Base-by-base conservation (phyloP, 257 asterid genomes). In the Fraxinus quadrangulata region DNA sequence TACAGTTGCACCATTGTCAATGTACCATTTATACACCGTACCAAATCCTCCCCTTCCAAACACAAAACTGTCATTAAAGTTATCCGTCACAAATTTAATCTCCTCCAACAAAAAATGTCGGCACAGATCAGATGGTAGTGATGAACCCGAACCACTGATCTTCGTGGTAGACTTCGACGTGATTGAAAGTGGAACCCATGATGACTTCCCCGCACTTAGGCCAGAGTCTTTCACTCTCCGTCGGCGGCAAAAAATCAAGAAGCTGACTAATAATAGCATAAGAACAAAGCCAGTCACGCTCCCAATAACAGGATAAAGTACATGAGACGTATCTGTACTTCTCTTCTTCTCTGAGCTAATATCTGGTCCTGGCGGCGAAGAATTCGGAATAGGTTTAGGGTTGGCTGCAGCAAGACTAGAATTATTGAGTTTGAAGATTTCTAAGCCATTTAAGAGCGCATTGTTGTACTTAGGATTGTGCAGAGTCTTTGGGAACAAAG, bases 41-140 rank as follows among this genome's bases (percentile, higher is more conserved):
- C 94, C 92, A 13, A 91, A 91, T 1, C 97, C 94, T 34, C 93
- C 94, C 5, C 10, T 63, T 0, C 97, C 94, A 13, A 89, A 75
- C 23, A 91, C 75, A 36, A 74, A 82, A 21, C 17, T 79, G 26
- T 81, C 74, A 4, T 87, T 73, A 66, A 91, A 91, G 75, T 86
- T 79, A 36, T 70, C 71, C 5, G 93, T 89, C 5, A 90, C 90
- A 0, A 83, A 6, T 78, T 67, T 80, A 30, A 89, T 82, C 80
- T 91, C 96, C 8, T 86, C 87, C 2, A 91, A 77, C 5, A 78
- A 77, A 63, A 91, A 88, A 16, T 72, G 84, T 10, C 87, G 65
- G 72, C 94, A 80, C 5, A 80, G 73, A 63, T 72, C 72, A 4
- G 78, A 75, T 6, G 92, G 87, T 37, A 87, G 82, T 0, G 85